Base-by-base conservation (phyloP, 768 basidiomycete species). In the Leccinum sublutescens region DNA sequence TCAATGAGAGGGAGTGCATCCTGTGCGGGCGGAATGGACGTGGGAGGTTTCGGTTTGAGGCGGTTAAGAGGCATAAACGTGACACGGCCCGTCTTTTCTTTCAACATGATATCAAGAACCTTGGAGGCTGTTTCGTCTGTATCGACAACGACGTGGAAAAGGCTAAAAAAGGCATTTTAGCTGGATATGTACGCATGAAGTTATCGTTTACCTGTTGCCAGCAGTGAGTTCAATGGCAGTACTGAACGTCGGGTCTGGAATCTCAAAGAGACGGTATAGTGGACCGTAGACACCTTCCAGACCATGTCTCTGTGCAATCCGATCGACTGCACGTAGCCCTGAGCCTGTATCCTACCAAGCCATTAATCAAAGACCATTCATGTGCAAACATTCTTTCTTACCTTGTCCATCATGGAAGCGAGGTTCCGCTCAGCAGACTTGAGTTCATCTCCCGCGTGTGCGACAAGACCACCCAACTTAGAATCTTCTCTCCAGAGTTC, bases 51-150 rank as follows among this genome's bases (percentile, higher is more conserved):
- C 55, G 90, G 89, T 66, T 89, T 88, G 59, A 99, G 85, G 14
- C 97, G 89, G 74, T 98, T 98, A 43, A 99, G 83, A 19, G 97
- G 97, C 89, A 99, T 95, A 77, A 98, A 98, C 0, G 97, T 99
- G 8, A 99, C 91, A 53, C 97, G 87, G 2, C 96, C 97, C 11
- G 86, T 90, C 71, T 91, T 93, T 71, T 98, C 95, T 68, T 87
- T 87, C 66, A 95, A 78, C 96, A 99, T 98, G 63, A 89, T 79
- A 19, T 97, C 91, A 12, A 99, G 84, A n/a, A 98, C 87, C 68
- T 83, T 85, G 2, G 87, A 87, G 1, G 95, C 97, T 0, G 95
- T 98, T 47, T 88, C 89, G 68, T 98, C 97, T n/a, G 82, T 91
- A 71, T 99, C 96, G 60, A 98, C 96, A 1, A 98, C 96, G 43